Percentiles rank a stretch among this genome's conserved stretches.
phyloP scores from a whole-genome alignment of 2,329 filamentous ascomycete genomes.

The Orbilia javanica region DNA sequence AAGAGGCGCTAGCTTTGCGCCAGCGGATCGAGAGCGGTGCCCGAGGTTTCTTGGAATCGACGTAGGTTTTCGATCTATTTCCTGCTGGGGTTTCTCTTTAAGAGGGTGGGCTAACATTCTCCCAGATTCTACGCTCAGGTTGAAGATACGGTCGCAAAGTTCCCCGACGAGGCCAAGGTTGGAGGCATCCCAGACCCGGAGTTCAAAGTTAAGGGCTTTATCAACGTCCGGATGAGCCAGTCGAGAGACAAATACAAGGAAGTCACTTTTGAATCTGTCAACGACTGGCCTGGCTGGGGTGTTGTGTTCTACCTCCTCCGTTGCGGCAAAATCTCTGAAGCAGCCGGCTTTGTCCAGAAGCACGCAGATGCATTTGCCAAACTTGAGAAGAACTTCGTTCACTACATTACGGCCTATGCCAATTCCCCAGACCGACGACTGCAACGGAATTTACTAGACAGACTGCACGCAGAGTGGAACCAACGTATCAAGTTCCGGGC shows the following conservation, averaged over 20 bases:
- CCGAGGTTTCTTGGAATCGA: constrained; percentile 61
- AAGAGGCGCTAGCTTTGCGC: constrained; percentile 60
- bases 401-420: constrained; percentile 83
- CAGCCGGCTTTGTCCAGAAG: constrained; percentile 84
- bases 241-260: constrained; percentile 60
- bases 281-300: constrained; percentile 74
- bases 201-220: constrained; percentile 92
- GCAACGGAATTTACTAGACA: constrained; percentile 81
- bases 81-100: not conserved
- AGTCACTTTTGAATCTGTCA: constrained; percentile 61
- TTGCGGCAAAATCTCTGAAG: constrained; percentile 85
- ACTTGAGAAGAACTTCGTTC: constrained; percentile 89
- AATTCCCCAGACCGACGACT: constrained; percentile 81
- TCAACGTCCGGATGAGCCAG: constrained; percentile 66
- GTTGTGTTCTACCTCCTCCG: constrained; percentile 92
- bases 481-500: constrained; percentile 86
- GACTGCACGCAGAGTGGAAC: constrained; percentile 89
- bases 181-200: constrained; percentile 88
- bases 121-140: constrained; percentile 78
- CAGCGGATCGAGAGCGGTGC: constrained; percentile 61
- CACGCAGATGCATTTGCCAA: constrained; percentile 85
- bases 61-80: constrained; percentile 62
- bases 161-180: constrained; percentile 87
- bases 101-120: constrained; percentile 30
- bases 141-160: constrained; percentile 81